Conservation (phyloP, 1,139 yeast species). For the Debaryomycetaceae sp. region DNA sequence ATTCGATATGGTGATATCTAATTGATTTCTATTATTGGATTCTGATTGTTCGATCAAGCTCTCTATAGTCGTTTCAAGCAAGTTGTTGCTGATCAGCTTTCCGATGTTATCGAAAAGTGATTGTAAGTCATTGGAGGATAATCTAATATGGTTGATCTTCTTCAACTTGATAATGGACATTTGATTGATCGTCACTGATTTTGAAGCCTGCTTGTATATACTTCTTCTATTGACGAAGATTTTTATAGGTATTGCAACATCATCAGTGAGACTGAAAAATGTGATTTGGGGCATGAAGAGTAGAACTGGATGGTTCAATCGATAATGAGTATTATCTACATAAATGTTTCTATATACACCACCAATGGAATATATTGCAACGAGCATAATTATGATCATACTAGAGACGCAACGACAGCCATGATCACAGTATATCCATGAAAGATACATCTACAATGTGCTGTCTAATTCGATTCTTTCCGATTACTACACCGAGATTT, state of each 20-base stretch:
- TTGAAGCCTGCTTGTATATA: slow-evolving; percentile 5
- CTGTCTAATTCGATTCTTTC: too few relatives aligned
- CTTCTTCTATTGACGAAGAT: slow-evolving; percentile 13
- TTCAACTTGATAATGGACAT: slow-evolving; percentile 13
- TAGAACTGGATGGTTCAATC: neutral
- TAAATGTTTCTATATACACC: too few relatives aligned
- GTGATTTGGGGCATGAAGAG: slow-evolving; percentile 7
- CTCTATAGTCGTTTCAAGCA: slow-evolving; percentile 5
- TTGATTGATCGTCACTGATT: slow-evolving; percentile 11
- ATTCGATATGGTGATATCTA: slow-evolving; percentile 7
- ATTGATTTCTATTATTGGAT: slow-evolving; percentile 2
- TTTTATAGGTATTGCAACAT: slow-evolving; percentile 10
- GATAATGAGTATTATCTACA: too few relatives aligned
- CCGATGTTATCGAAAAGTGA: slow-evolving; percentile 9
- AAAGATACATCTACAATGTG: too few relatives aligned
- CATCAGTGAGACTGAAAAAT: slow-evolving; percentile 8
- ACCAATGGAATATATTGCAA: too few relatives aligned
- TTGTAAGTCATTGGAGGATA: slow-evolving; percentile 12
- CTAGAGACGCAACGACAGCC: too few relatives aligned
- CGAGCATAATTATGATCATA: too few relatives aligned
- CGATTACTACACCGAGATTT: too few relatives aligned
- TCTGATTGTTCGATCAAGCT: slow-evolving; percentile 5
- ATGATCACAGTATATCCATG: too few relatives aligned
- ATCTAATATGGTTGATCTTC: slow-evolving; percentile 11
- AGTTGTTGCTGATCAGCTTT: slow-evolving; percentile 1